phyloP scores from a whole-genome alignment of 768 basidiomycete species.

The Ephemerocybe angulata region DNA sequence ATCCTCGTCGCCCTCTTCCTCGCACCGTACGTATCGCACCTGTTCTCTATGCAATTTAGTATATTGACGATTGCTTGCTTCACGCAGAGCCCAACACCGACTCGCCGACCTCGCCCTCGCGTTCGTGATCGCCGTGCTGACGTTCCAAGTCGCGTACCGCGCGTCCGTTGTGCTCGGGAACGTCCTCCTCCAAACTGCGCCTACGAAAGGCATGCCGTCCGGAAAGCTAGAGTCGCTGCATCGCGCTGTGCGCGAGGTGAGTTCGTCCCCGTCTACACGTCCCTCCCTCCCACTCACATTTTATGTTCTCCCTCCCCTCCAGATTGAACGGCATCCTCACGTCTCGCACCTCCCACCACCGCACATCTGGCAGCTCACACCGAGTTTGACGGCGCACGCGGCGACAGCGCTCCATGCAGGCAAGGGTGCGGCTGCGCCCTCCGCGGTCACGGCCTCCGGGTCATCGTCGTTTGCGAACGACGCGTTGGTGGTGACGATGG shows the following conservation, averaged over 20 bases:
- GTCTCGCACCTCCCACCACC: slow-evolving; percentile 81
- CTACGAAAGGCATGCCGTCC: slow-evolving; percentile 52
- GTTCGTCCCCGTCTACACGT: slow-evolving; percentile 22
- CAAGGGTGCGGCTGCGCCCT: background rate
- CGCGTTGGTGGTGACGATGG: slow-evolving; percentile 69
- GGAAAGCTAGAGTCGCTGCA: slow-evolving; percentile 81
- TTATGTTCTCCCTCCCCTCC: background rate
- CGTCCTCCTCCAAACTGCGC: slow-evolving; percentile 87
- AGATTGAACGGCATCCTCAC: slow-evolving; percentile 83
- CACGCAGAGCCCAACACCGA: slow-evolving; percentile 49
- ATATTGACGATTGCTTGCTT: background rate
- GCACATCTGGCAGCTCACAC: slow-evolving; percentile 84
- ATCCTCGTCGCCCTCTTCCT: slow-evolving; percentile 50
- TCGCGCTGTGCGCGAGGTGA: slow-evolving; percentile 79
- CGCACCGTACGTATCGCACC: slow-evolving; percentile 46
- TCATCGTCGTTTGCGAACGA: slow-evolving; percentile 15
- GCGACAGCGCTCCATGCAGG: background rate
- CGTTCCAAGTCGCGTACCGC: slow-evolving; percentile 80
- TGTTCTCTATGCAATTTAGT: background rate
- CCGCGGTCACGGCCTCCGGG: background rate
- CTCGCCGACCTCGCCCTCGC: slow-evolving; percentile 86
- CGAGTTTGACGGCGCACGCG: slow-evolving; percentile 28
- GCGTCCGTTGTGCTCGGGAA: slow-evolving; percentile 81
- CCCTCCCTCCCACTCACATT: background rate
- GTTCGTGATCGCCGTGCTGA: slow-evolving; percentile 67